Base-by-base conservation (phyloP, 2,329 filamentous ascomycete species). In the Clarireedia hainanense region DNA sequence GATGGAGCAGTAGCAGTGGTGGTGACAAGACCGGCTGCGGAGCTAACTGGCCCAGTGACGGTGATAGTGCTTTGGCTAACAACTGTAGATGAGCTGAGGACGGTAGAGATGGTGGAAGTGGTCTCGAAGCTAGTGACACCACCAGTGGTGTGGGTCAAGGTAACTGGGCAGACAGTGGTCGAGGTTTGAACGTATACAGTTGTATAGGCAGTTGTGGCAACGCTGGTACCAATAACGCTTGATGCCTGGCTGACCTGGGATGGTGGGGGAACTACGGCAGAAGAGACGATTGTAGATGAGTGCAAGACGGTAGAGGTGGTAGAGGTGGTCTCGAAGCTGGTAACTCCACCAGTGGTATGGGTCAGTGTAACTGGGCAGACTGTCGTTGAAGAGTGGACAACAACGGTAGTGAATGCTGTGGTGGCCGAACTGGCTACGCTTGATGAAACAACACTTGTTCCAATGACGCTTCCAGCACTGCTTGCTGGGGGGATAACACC, bases 261-360 rank as follows among this genome's bases (percentile, higher is more conserved):
- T 42, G 37, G 15, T 27, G 50, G 37, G 46, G 39, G 7, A 30
- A 40, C 20, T 6, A 24, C 42, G 23, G 42, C 42, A 23, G 42
- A 24, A 14, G 42, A 69, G 50, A 65, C 46, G 23, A 66, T 69
- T 6, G 64, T 68, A 48, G 60, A 64, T 26, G 71, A 71, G 55
- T 68, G 63, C 24, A 64, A 60, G 36, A 68, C 69, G 39, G 74
- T 71, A 6, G 66, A 68, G 42, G 67, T 65, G 50, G 65, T 61
- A 49, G 60, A 63, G 45, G 61, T 53, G 39, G 55, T 59, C 55
- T 60, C 57, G 30, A 59, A 55, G 63, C 62, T 59, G 61, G 62
- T 62, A 17, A 52, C 40, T 14, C 58, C 59, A 34, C 40, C 49
- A 42, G 55, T 54, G 23, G 58, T 53, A 30, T 62, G 60, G 3